Base-by-base conservation (phyloP, 2,329 filamentous ascomycete species). In the Huntiella moniliformis region DNA sequence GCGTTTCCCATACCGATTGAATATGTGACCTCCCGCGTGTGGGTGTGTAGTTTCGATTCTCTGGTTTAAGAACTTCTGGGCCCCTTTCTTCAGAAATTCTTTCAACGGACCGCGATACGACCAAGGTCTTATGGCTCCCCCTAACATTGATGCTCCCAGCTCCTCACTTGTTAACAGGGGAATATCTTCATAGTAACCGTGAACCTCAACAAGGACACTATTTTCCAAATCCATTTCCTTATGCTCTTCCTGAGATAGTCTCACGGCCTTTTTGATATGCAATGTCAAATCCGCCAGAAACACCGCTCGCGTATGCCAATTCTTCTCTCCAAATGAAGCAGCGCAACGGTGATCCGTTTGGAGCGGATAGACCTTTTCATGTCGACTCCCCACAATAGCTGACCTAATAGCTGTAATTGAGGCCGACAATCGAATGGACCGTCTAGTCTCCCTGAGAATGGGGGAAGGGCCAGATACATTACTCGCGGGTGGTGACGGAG, bases 171-270 rank as follows among this genome's bases (percentile, higher is more conserved):
- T 8, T 16, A 12, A 39, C 17, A 16, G 8, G 5, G 66, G 61
- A 0, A 62, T 57, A 40, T 77, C 71, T 40, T 75, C 71, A 47
- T 76, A 78, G 53, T 78, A 79, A 0, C 73, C 74, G 40, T 64
- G 62, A 0, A 65, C 59, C 51, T 78, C 74, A 3, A 78, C 63
- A 43, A 67, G 68, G 34, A 77, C 70, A 38, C 67, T 67, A 16
- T 67, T 61, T 38, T 69, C 65, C 1, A 77, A 62, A 33, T 62
- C 59, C 16, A 77, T 51, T 0, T 66, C 62, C 35, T 63, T 66
- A 44, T 71, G 68, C 0, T 56, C 54, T 5, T 43, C 52, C 2
- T 53, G 50, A 11, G 54, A 50, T 2, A 44, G 57, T n/a, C 54
- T 53, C 13, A 63, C 59, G 1, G 62, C 62, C 2, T 53, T 56